Evolutionary conservation across 805 yeast genomes (phyloP), one percentile per base, ranked within the genome.

Genomic region (Saturnispora hagleri): DNA sequence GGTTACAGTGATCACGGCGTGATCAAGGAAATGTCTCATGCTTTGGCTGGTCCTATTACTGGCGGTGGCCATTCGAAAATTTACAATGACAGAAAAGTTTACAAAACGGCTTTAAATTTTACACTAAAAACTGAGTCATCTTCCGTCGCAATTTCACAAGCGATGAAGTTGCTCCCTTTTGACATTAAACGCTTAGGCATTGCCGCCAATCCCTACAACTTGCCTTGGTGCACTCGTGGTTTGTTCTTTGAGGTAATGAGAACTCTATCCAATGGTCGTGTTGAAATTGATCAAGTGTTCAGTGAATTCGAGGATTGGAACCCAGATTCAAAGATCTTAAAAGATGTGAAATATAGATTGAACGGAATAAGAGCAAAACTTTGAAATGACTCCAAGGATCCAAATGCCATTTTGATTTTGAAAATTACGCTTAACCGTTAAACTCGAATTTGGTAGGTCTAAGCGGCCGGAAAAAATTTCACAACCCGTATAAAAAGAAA

Each of bases 61-160:
- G 97, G 97, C 3, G 90, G 93, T 7, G 99, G 99, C 0, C 99
- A 91, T 65, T 89, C 97, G 0, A 84, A 78, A 56, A 81, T 93
- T 27, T 91, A 91, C 66, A 85, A 86, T 60, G 96, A 88, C 57
- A 80, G 82, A 4, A 78, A 82, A 51, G 98, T 93, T 1, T 91
- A 91, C 63, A 87, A 82, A 57, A 63, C 87, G 55, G 97, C 93
- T 0, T 61, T 90, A 42, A 76, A 81, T 53, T 84, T 86, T 62
- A 78, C 87, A 1, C 67, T 90, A 22, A 89, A 86, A 59, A 88
- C 97, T 0, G 78, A 82, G 18, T 41, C 62, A 63, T 38, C 61
- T 17, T n/a, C 31, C 5, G 20, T 50, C 17, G 57, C 61, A 4
- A n/a, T 64, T 58, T 31, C 57, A 6, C 66, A 65, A 50, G 68